phyloP scores from a whole-genome alignment of 2,329 filamentous ascomycete genomes.

The Metarhizium sp. region DNA sequence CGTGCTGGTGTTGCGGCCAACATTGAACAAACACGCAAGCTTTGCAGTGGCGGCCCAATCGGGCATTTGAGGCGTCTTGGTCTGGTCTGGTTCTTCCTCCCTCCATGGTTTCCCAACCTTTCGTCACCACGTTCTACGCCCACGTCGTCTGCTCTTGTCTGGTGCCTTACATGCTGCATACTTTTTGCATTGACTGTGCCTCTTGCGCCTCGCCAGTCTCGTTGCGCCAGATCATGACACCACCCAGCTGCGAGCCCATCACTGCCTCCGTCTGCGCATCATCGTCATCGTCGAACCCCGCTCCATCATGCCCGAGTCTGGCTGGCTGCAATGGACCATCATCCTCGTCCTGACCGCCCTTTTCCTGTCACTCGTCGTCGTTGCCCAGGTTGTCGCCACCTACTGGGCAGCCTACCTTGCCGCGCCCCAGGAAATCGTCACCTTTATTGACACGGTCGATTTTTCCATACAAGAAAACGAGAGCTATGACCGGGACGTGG shows the following conservation, averaged over 20 bases:
- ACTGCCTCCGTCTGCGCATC: conserved; percentile 7
- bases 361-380: conserved; percentile 44
- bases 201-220: background rate
- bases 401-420: conserved; percentile 47
- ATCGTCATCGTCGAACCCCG: conserved; percentile 11
- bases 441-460: conserved; percentile 51
- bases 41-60: conserved; percentile 4
- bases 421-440: conserved; percentile 47
- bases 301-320: conserved; percentile 39
- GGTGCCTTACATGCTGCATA: conserved; percentile 2
- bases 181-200: conserved; percentile 2
- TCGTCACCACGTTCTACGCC: conserved; percentile 1
- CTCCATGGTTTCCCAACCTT: background rate
- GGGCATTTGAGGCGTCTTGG: background rate
- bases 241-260: conserved; percentile 7
- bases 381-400: conserved; percentile 40
- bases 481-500: conserved; percentile 51
- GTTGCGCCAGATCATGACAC: conserved; percentile 5
- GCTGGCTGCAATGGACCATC: conserved; percentile 46
- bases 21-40: no score
- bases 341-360: conserved; percentile 50
- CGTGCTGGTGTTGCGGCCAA: no score
- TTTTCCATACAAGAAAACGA: conserved; percentile 56
- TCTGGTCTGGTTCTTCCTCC: background rate
- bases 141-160: background rate